Conservation (phyloP, 805 yeast genomes). For the Metschnikowia continentalis region DNA sequence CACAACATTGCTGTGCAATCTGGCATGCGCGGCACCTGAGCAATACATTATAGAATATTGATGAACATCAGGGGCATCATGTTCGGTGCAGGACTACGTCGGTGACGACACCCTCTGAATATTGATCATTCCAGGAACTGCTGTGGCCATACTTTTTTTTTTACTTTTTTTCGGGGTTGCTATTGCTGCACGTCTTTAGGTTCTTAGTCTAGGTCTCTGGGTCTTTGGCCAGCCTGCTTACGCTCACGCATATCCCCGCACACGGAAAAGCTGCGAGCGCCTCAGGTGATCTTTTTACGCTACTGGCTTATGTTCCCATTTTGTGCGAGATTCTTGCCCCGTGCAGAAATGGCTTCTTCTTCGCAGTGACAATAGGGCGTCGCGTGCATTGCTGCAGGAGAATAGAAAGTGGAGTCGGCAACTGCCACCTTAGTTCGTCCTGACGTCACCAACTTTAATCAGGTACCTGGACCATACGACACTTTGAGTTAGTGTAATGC, state of each 20-base stretch:
- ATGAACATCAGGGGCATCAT: background rate
- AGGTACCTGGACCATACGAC: background rate
- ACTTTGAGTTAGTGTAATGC: too few relatives aligned
- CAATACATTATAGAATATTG: background rate
- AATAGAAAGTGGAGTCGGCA: background rate
- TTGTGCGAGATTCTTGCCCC: background rate
- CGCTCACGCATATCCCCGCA: too few relatives aligned
- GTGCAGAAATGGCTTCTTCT: background rate
- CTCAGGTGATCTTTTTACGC: background rate
- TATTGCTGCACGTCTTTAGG: too few relatives aligned
- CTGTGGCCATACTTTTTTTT: too few relatives aligned
- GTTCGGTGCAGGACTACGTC: background rate
- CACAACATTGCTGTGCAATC: background rate
- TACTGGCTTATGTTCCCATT: background rate
- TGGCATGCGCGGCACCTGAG: conserved; percentile 1
- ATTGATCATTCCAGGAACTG: too few relatives aligned
- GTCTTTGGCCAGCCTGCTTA: background rate
- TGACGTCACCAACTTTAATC: background rate
- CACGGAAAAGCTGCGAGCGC: too few relatives aligned
- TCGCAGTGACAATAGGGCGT: background rate
- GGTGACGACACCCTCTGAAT: background rate
- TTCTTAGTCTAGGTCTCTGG: too few relatives aligned
- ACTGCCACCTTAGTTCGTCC: background rate
- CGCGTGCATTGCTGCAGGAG: background rate
- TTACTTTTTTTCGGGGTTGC: too few relatives aligned